Evolutionary conservation across 1,139 yeast species (phyloP), one percentile per base, ranked within the genome.

Genomic region (Pichia sp.): DNA sequence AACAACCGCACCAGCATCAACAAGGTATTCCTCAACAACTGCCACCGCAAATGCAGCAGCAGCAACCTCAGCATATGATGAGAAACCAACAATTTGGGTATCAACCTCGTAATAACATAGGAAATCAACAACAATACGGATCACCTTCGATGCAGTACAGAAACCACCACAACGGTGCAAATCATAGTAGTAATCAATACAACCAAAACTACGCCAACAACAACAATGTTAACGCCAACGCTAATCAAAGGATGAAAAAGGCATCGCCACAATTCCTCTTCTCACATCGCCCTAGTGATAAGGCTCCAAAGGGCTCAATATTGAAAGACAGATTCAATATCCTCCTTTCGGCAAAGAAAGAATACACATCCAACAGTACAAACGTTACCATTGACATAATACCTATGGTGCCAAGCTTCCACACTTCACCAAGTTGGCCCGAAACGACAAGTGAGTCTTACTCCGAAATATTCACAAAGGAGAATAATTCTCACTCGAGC

Each of bases 391-490:
- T 64, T 62, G 52, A 71, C 62, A 73, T 63, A 6, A 63, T 78
- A 55, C 65, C 71, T 29, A 70, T 82, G 58, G 93, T 85, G 61
- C 81, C 77, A 61, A 84, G 95, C 1, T 89, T 79, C 68, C 76
- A 77, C 49, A 85, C 95, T 0, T 85, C 90, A 4, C 96, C 96
- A 52, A 85, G 93, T 0, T 89, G 96, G 96, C 75, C 76, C 33
- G 74, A 77, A 27, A 83, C 85, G 4, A 71, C 78, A 30, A 86
- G 82, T 50, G 81, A 77, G 54, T 74, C 83, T 1, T 78, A 81
- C 67, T 76, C 73, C 55, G 69, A 71, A 29, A 67, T 79, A 52
- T 80, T 80, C 70, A 76, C 82, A 6, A 52, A 52, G 44, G 61
- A 59, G 40, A 65, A 63, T 6, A 69, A 65, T 49, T 58, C 60